These are phyloP conservation scores for Penicillium sp. DNA, from an alignment of 2,329 filamentous ascomycete genomes.

Conservation along the genomic window DNA sequence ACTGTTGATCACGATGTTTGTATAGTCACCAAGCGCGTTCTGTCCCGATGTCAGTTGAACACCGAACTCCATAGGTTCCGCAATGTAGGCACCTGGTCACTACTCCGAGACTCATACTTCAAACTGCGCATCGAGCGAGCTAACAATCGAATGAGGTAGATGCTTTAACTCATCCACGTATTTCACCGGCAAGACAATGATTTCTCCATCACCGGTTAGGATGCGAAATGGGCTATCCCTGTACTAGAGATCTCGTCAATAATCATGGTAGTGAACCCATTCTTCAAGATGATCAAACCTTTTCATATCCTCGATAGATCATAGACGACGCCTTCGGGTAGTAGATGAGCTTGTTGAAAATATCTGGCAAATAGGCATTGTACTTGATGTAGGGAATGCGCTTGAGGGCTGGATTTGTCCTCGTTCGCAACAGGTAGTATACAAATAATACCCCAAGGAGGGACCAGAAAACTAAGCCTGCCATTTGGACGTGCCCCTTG, in stretches of 20 bases:
- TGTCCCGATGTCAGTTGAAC: conserved; percentile 2
- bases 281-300: conserved; percentile 8
- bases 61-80: neutral
- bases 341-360: conserved; percentile 28
- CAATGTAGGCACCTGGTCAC: neutral
- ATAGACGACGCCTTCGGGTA: conserved; percentile 21
- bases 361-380: conserved; percentile 20
- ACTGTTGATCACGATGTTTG: conserved; percentile 27
- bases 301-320: conserved; percentile 28
- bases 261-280: neutral
- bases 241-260: conserved; percentile 22
- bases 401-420: conserved; percentile 7
- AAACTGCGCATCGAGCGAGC: conserved; percentile 29
- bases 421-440: conserved; percentile 9
- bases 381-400: conserved; percentile 26
- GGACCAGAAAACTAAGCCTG: conserved; percentile 5
- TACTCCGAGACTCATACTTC: conserved; percentile 14
- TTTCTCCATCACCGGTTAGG: conserved; percentile 29
- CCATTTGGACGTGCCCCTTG: conserved; percentile 2
- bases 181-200: conserved; percentile 28
- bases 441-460: conserved; percentile 11
- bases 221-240: conserved; percentile 27
- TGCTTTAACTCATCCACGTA: conserved; percentile 27
- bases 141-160: conserved; percentile 19
- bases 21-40: conserved; percentile 31